These are phyloP conservation scores for Rhizophagus sp. DNA, from an alignment of 192 early-diverging fungal genomes.

Conservation along the genomic window DNA sequence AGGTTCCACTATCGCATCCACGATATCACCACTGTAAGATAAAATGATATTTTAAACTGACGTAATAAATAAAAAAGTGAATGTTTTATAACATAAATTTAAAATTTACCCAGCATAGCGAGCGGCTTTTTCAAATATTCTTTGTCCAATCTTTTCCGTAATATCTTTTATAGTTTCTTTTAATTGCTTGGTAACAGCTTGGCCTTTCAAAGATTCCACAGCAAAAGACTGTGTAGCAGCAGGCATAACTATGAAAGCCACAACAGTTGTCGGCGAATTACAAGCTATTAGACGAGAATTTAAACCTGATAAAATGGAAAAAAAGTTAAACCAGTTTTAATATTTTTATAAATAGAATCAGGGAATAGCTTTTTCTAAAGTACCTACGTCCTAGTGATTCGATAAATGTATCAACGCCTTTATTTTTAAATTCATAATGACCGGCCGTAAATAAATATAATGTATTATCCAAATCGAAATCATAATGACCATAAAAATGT, in stretches of 20 bases:
- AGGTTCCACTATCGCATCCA: slow-evolving; percentile 37
- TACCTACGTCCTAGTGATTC: slow-evolving; percentile 87
- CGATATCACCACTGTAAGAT: slow-evolving; percentile 61
- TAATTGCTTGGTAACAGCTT: slow-evolving; percentile 95
- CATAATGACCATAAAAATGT: slow-evolving; percentile 97
- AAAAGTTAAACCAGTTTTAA: not conserved
- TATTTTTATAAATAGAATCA: not conserved
- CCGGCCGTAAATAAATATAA: slow-evolving; percentile 98
- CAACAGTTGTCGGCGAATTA: slow-evolving; percentile 87
- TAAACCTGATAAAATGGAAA: slow-evolving; percentile 54
- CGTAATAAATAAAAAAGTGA: not conserved
- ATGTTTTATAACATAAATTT: not conserved
- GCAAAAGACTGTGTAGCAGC: slow-evolving; percentile 90
- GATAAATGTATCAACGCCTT: slow-evolving; percentile 97
- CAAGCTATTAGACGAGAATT: slow-evolving; percentile 81
- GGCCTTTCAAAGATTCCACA: slow-evolving; percentile 94
- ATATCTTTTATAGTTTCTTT: slow-evolving; percentile 87
- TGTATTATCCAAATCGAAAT: slow-evolving; percentile 95
- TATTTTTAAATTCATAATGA: slow-evolving; percentile 96
- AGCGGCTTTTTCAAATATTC: slow-evolving; percentile 88
- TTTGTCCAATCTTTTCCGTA: slow-evolving; percentile 76
- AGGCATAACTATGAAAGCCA: slow-evolving; percentile 96
- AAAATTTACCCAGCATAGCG: slow-evolving; percentile 37
- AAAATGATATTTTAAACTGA: not conserved
- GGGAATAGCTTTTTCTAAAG: not conserved